Evolutionary conservation across 306 rosid genomes (phyloP).

Genomic region (Carpinus viminea): DNA sequence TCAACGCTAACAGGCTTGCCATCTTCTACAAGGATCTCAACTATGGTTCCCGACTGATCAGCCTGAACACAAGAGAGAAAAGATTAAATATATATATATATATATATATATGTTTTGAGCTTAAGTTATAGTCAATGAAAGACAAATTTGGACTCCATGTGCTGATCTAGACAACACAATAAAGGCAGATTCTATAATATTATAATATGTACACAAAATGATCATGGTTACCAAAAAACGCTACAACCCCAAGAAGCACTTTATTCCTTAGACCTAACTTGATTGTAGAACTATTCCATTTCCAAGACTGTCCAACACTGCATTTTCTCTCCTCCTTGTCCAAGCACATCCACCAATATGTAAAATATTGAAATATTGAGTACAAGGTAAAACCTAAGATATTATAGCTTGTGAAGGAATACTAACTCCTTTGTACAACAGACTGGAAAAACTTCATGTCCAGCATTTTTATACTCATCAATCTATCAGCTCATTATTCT

Average conservation of each 20-base stretch:
- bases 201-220: neutral
- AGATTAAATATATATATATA: too few species aligned
- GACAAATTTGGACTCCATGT: neutral
- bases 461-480: neutral
- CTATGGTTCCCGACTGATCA: constrained; percentile 73
- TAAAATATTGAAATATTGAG: neutral
- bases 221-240: neutral
- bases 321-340: neutral
- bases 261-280: neutral
- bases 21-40: constrained; percentile 57
- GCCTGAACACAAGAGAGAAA: constrained; percentile 40
- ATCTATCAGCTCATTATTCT: neutral
- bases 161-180: neutral
- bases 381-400: neutral
- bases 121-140: neutral
- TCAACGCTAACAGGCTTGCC: constrained; percentile 62
- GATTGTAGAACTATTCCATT: neutral
- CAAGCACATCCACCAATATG: neutral
- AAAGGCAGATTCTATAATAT: neutral
- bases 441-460: neutral
- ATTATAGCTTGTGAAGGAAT: neutral
- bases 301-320: neutral
- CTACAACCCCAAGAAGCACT: neutral
- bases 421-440: neutral
- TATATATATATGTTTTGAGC: neutral